Conservation (phyloP, 768 basidiomycete species). For the Tulasnella sp. region DNA sequence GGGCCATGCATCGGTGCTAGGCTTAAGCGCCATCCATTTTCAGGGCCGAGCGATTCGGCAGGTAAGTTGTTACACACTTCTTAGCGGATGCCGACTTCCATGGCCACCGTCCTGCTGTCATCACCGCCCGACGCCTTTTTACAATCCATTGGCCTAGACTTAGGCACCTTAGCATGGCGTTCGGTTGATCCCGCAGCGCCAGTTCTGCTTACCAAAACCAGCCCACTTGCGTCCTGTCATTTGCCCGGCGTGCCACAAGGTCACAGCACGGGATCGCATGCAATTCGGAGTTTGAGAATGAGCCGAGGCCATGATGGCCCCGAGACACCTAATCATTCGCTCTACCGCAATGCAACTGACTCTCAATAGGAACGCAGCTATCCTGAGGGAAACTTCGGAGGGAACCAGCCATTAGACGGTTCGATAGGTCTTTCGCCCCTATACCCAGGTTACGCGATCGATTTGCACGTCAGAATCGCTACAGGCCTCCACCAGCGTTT, state of each 20-base stretch:
- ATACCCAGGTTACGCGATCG: slow-evolving; percentile 92
- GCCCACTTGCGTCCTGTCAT: slow-evolving; percentile 63
- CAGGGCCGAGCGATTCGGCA: slow-evolving; percentile 85
- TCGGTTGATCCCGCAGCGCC: slow-evolving; percentile 62
- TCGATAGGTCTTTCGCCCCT: slow-evolving; percentile 95
- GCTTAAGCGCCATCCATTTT: slow-evolving; percentile 86
- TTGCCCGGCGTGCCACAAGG: slow-evolving; percentile 39
- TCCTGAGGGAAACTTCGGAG: slow-evolving; percentile 80
- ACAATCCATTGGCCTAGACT: slow-evolving; percentile 31
- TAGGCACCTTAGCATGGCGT: slow-evolving; percentile 40
- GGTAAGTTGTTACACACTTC: slow-evolving; percentile 84
- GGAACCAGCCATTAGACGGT: slow-evolving; percentile 91
- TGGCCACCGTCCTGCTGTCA: slow-evolving; percentile 83
- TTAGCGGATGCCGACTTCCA: slow-evolving; percentile 79
- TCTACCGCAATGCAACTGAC: slow-evolving; percentile 41
- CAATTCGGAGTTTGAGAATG: slow-evolving; percentile 64
- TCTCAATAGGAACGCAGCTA: slow-evolving; percentile 43
- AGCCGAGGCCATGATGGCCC: slow-evolving; percentile 82
- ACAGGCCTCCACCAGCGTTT: slow-evolving; percentile 94
- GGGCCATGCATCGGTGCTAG: slow-evolving; percentile 56
- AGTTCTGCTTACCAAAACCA: slow-evolving; percentile 66
- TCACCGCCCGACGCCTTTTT: slow-evolving; percentile 69
- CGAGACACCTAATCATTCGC: slow-evolving; percentile 87
- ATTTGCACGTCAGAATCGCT: slow-evolving; percentile 96
- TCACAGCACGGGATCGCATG: slow-evolving; percentile 40